Base-by-base conservation (phyloP, 805 yeast species). In the Candida dajiaensis region DNA sequence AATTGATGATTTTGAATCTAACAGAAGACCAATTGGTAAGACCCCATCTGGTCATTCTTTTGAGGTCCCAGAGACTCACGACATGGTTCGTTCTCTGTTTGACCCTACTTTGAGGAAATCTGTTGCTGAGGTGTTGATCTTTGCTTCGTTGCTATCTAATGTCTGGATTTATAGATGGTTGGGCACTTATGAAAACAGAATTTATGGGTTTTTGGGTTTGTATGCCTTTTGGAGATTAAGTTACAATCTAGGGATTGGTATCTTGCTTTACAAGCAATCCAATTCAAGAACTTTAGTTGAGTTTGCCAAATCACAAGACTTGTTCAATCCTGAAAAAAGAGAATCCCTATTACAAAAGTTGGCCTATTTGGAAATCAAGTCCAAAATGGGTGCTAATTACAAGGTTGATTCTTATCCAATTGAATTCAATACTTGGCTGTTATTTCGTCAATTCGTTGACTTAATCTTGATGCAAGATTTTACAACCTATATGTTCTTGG, bases 391-490 rank as follows among this genome's bases (percentile, higher is more conserved):
- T 2, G 50, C 56, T 26, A 54, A 57, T 31, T 60, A 63, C 29
- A 58, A 65, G 20, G 62, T 71, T 42, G 66, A 67, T 20, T 54
- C 68, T 28, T 69, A 71, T 50, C 96, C 96, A 1, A 69, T 77
- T 43, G 95, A 86, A 61, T 83, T 83, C 68, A 87, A 85, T 63
- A 80, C 90, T 26, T 87, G 96, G 96, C 70, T 88, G 33, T 59
- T 87, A 13, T 87, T 83, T 65, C 72, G 96, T 44, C 85, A 83
- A 59, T 72, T 83, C 44, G 95, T 88, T 15, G 95, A 87, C 63
- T 73, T 87, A 63, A 80, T 87, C 44, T 72, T 87, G 57, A 86
- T 87, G 95, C 85, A 81, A 63, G 96, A 87, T 66, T 87, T 87
- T 62, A 76, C 83, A 23, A 77, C 87, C 19, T 87, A 87, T 62